Evolutionary conservation across 2,329 filamentous ascomycete genomes (phyloP).

Genomic region (Nannizzia gypsea): DNA sequence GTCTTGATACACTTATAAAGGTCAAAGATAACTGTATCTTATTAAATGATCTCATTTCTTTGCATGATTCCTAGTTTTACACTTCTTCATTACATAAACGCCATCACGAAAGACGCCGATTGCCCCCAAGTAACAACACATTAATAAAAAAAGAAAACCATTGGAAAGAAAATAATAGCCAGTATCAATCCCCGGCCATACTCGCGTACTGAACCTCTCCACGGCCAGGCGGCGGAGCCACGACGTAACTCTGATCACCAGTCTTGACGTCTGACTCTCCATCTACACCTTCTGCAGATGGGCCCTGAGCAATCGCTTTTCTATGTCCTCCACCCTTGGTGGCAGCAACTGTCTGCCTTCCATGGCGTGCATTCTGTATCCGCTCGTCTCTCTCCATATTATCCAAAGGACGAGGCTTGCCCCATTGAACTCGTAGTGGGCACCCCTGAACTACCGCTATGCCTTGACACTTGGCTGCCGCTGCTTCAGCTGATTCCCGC

Average conservation of each 20-base stretch:
- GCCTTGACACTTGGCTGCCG: slow-evolving; percentile 73
- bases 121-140: neutral
- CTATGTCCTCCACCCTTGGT: slow-evolving; percentile 25
- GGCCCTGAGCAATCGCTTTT: slow-evolving; percentile 12
- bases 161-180: slow-evolving; percentile 16
- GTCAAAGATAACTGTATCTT: neutral
- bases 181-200: slow-evolving; percentile 60
- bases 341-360: slow-evolving; percentile 47
- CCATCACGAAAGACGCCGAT: neutral
- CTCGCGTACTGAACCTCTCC: slow-evolving; percentile 75
- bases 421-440: slow-evolving; percentile 82
- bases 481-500: slow-evolving; percentile 71
- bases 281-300: slow-evolving; percentile 13
- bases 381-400: slow-evolving; percentile 82
- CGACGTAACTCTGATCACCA: slow-evolving; percentile 31
- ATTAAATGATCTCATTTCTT: neutral
- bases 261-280: slow-evolving; percentile 27
- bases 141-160: neutral
- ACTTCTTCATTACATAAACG: neutral
- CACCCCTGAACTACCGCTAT: slow-evolving; percentile 83
- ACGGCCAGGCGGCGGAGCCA: slow-evolving; percentile 68
- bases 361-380: slow-evolving; percentile 68
- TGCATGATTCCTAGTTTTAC: neutral
- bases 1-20: neutral
- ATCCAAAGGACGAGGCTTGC: slow-evolving; percentile 79